Evolutionary conservation across 345 rosid species (phyloP).

Genomic region (Fremontodendron californicum): DNA sequence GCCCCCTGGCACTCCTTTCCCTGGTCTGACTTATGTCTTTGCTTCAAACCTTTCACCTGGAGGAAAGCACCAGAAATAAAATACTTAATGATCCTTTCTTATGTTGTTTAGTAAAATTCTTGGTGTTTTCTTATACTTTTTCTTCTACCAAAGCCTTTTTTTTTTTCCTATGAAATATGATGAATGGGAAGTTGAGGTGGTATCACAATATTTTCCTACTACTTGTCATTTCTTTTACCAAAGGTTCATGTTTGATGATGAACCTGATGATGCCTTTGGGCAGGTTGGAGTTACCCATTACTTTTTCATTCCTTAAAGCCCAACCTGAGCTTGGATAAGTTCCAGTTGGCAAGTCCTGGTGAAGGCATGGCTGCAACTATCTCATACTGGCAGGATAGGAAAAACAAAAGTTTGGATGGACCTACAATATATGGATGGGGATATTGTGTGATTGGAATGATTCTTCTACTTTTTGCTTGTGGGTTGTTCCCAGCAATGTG

Average conservation of each 20-base stretch:
- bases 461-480: conserved; percentile 34
- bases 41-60: neutral
- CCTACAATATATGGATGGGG: conserved; percentile 62
- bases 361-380: conserved; percentile 92
- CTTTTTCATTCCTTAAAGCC: conserved; percentile 84
- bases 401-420: conserved; percentile 61
- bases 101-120: neutral
- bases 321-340: conserved; percentile 86
- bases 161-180: neutral
- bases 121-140: too few relatives aligned
- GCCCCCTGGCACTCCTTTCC: too few relatives aligned
- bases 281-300: conserved; percentile 94
- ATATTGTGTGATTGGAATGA: conserved; percentile 48
- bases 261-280: conserved; percentile 14
- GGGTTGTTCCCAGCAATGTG: conserved; percentile 68
- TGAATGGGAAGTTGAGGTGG: neutral
- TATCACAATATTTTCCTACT: neutral
- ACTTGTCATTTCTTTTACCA: too few relatives aligned
- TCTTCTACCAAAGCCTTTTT: too few relatives aligned
- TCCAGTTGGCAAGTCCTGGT: conserved; percentile 65
- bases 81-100: neutral
- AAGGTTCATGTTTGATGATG: conserved; percentile 18
- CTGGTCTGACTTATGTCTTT: neutral
- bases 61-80: neutral
- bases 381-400: conserved; percentile 68